These are phyloP conservation scores for Atkinsonella texensis DNA, from an alignment of 2,329 filamentous ascomycete genomes.

Conservation along the genomic window DNA sequence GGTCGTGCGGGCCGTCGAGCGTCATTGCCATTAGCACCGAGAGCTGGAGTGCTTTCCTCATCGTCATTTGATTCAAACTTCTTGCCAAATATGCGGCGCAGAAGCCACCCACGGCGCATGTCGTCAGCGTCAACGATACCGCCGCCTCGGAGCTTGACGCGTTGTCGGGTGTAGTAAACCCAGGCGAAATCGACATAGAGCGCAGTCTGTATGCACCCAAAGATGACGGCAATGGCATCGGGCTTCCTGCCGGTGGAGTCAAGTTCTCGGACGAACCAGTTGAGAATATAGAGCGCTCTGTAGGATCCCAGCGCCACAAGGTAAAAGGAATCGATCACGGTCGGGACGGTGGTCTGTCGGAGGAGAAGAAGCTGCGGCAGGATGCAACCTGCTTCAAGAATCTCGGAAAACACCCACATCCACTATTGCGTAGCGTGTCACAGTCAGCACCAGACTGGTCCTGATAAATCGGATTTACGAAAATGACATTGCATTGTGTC, in stretches of 20 bases:
- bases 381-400: conserved; percentile 83
- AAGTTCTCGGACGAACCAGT: conserved; percentile 67
- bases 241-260: conserved; percentile 46
- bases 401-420: conserved; percentile 78
- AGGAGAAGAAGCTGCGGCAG: conserved; percentile 85
- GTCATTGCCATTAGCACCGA: conserved; percentile 24
- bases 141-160: conserved; percentile 80
- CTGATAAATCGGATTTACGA: too few relatives aligned
- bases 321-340: conserved; percentile 95
- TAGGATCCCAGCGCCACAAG: conserved; percentile 79
- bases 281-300: conserved; percentile 78
- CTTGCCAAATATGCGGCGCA: conserved; percentile 64
- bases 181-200: conserved; percentile 91
- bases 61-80: conserved; percentile 41
- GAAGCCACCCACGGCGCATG: conserved; percentile 71
- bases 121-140: conserved; percentile 87
- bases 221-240: conserved; percentile 67
- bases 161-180: conserved; percentile 90
- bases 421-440: conserved; percentile 38
- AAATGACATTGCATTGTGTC: background rate
- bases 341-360: conserved; percentile 88
- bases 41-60: conserved; percentile 44
- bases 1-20: conserved; percentile 25
- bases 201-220: conserved; percentile 78
- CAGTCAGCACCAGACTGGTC: background rate